phyloP scores from a whole-genome alignment of 768 basidiomycete genomes.

The Myochromella boudieri region DNA sequence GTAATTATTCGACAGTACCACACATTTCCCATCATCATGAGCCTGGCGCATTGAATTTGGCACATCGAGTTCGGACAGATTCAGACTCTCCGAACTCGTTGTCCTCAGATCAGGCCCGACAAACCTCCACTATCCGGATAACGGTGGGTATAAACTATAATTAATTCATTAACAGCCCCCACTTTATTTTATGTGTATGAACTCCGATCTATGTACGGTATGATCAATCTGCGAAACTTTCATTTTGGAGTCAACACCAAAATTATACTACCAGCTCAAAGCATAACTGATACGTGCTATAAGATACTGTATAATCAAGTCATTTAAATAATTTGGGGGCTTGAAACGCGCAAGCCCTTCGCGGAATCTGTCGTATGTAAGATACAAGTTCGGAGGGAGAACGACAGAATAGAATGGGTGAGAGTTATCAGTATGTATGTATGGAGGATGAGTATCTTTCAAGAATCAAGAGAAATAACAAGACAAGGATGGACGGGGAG shows the following conservation, averaged over 20 bases:
- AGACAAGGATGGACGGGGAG: too few relatives aligned
- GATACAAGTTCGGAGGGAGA: slow-evolving; percentile 5
- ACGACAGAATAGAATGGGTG: not conserved
- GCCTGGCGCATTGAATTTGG: not conserved
- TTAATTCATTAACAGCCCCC: not conserved
- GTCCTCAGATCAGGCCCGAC: too few relatives aligned
- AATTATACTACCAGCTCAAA: not conserved
- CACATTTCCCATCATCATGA: too few relatives aligned
- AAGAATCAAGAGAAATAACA: too few relatives aligned
- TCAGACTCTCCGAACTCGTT: too few relatives aligned
- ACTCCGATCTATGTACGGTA: not conserved
- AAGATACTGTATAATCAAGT: slow-evolving; percentile 11
- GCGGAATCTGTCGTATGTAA: slow-evolving; percentile 19
- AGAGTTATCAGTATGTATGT: slow-evolving; percentile 1
- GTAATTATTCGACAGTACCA: too few relatives aligned
- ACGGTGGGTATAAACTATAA: not conserved
- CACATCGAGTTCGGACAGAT: too few relatives aligned
- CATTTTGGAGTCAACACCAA: not conserved
- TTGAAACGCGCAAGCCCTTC: slow-evolving; percentile 41
- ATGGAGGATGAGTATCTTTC: too few relatives aligned
- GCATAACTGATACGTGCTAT: not conserved
- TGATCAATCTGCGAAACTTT: not conserved
- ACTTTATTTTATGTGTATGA: not conserved
- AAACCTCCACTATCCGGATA: too few relatives aligned
- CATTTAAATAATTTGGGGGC: slow-evolving; percentile 26